Conservation (phyloP, 495 filamentous ascomycete genomes). For the Amorphotheca resinae region DNA sequence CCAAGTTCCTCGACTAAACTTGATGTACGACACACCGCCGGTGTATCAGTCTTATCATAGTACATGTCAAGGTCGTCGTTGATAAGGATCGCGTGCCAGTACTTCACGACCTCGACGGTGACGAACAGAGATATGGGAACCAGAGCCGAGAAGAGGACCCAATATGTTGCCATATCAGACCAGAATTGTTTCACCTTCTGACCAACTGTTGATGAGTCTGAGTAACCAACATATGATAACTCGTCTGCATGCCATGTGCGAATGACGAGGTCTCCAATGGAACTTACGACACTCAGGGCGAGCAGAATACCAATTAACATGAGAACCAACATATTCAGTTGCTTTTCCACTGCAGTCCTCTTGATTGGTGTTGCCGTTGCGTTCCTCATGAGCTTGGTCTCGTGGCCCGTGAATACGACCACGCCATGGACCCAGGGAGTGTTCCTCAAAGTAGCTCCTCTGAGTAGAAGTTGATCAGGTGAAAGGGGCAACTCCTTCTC, state of each 20-base stretch:
- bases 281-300: slow-evolving; percentile 73
- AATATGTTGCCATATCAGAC: slow-evolving; percentile 93
- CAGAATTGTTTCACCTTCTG: slow-evolving; percentile 71
- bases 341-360: slow-evolving; percentile 83
- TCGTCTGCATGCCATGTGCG: slow-evolving; percentile 43
- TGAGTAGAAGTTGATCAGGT: slow-evolving; percentile 68
- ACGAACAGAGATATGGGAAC: slow-evolving; percentile 98
- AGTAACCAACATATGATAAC: slow-evolving; percentile 61
- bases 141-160: slow-evolving; percentile 95
- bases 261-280: slow-evolving; percentile 79
- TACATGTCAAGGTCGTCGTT: slow-evolving; percentile 97
- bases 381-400: slow-evolving; percentile 98
- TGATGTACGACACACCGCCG: slow-evolving; percentile 89
- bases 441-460: slow-evolving; percentile 90
- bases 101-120: slow-evolving; percentile 95
- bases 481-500: slow-evolving; percentile 81
- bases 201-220: slow-evolving; percentile 25
- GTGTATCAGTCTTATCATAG: slow-evolving; percentile 89
- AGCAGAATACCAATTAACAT: slow-evolving; percentile 80
- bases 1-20: slow-evolving; percentile 95
- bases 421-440: slow-evolving; percentile 96
- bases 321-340: slow-evolving; percentile 86
- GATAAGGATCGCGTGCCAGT: slow-evolving; percentile 92
- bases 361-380: slow-evolving; percentile 97
- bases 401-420: slow-evolving; percentile 96